Evolutionary conservation across 148 eudicot genomes (phyloP), one percentile per base, ranked within the genome.

Genomic region (Cornus florida): DNA sequence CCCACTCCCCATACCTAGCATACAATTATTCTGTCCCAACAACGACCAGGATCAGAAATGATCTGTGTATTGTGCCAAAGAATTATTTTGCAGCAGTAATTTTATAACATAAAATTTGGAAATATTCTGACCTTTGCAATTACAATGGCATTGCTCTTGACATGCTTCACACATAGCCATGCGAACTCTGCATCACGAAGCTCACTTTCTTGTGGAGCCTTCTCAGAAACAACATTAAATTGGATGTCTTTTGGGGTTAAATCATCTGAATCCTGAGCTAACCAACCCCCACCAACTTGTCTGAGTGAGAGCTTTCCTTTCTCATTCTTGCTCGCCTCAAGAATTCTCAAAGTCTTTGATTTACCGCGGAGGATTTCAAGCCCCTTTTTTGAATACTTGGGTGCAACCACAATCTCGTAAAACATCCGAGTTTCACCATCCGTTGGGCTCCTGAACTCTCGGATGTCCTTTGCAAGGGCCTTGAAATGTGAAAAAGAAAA

Each of bases 1-100:
- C 46, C 99, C 99, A 67, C 99, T 96, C 67, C 99, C 99, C 99
- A 96, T 96, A 31, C 99, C 97, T 43, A 96, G 83, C 98, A 94
- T 93, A 80, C 97, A 89, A 77, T 91, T 88, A 67, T 91, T 89
- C 99, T 96, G 88, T 73, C 17, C 48, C 71, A 43, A 78, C 10
- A 3, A 35, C 12, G 35, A 68, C 56, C 24, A 74, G 16, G 31
- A 57, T 75, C n/a, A 82, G 19, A 82, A 82, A 62, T n/a, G 62
- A 35, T 35, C 38, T 35, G 38, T 35, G 38, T 35, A 35, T 35
- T 35, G 38, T 35, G 38, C 38, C 38, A 35, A 35, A 35, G 38
- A 35, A 35, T 62, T 62, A 17, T 17, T 62, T 17, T 20, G 23
- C 20, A 62, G 2, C 19, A 17, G 23, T 10, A 43, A 62, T 62